Conservation (phyloP, 441 rosid genomes). For the Bruguiera hainesii region DNA sequence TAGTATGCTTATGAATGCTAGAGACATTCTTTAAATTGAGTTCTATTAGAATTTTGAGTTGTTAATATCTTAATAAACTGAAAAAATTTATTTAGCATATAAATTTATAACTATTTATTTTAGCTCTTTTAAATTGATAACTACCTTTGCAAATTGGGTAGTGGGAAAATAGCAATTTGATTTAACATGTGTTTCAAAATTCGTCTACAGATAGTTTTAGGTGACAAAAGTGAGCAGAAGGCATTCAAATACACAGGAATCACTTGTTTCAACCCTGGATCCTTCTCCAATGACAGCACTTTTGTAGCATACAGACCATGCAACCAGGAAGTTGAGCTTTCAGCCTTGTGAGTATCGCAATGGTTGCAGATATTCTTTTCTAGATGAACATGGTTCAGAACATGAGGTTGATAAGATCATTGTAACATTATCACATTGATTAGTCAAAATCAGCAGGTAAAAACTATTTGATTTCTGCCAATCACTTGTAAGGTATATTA, state of each 20-base stretch:
- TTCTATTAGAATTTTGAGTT: not conserved
- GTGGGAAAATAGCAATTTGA: conserved; percentile 3
- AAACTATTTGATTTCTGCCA: not conserved
- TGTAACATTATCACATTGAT: not conserved
- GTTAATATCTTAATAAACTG: not conserved
- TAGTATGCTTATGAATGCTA: not conserved
- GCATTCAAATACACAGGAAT: conserved; percentile 71
- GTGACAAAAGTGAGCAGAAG: conserved; percentile 81
- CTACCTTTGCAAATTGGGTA: not conserved
- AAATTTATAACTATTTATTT: not conserved
- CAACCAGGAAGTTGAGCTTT: conserved; percentile 76
- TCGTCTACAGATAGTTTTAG: conserved; percentile 64
- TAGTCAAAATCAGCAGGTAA: not conserved
- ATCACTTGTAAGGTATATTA: not conserved
- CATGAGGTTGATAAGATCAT: not conserved
- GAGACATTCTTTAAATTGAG: not conserved
- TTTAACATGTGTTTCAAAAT: conserved; percentile 14
- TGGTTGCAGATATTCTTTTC: not conserved
- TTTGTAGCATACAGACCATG: conserved; percentile 86
- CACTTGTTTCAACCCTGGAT: conserved; percentile 92
- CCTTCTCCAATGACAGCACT: conserved; percentile 73
- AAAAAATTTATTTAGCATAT: not conserved
- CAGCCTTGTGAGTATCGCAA: conserved; percentile 44
- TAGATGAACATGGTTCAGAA: not conserved
- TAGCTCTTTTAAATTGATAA: not conserved